Evolutionary conservation across 2,329 filamentous ascomycete genomes (phyloP), one percentile per base, ranked within the genome.

Genomic region (Trichoderma hamatum): DNA sequence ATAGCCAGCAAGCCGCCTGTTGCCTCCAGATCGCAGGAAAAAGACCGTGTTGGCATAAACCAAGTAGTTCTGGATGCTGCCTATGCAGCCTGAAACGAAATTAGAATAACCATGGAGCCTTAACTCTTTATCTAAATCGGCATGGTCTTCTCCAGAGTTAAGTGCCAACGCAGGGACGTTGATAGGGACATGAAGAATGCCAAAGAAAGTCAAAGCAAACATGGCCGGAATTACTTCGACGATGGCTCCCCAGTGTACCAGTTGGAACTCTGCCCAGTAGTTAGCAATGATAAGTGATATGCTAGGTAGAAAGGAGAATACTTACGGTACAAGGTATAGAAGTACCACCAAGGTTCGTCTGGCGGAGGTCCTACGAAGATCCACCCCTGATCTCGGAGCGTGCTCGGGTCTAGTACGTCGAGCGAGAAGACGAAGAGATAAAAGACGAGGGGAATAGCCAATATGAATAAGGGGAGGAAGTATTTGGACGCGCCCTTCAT

Each of bases 31-130:
- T 30, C 92, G 89, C 77, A 98, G 97, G 80, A 99, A 98, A 68
- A 99, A 89, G n/a, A 97, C 88, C 72, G 94, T 97, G 78, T 99
- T 99, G 69, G 95, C 95, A 76, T 98, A 99, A 0, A 99, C 96
- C 1, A 99, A 86, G 76, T 99, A 99, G 78, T 99, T 99, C 80
- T 96, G 86, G 70, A 99, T 96, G 76, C 94, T 97, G 14, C 96
- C 96, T 14, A 88, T 84, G 71, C 90, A 88, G 3, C 96, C 96
- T 10, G 95, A 98, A 13, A 98, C 74, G 21, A 94, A 91, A 80
- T 99, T 99, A 1, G 95, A 97, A 73, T 96, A 88, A 2, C 96
- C 96, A 75, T 99, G 96, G 54, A 97, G 89, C 75, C 94, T 93
- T 26, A 99, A 84, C 78, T 99, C 96, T 71, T 92, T 89, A 76